Evolutionary conservation across 148 eudicot species (phyloP).

Genomic region (Camellia japonica): DNA sequence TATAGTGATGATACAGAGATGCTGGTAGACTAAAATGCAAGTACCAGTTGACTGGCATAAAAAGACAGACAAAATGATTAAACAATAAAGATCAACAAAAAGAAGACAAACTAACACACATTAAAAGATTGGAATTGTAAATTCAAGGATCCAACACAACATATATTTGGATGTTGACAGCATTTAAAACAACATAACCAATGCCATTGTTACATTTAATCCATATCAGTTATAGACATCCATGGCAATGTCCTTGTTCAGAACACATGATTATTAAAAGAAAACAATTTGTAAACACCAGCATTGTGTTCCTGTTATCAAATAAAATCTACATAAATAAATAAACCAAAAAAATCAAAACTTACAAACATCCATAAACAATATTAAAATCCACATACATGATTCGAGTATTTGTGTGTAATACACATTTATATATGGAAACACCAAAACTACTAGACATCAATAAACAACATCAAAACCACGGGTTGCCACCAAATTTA

Average conservation of each 20-base stretch:
- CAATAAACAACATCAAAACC: not conserved
- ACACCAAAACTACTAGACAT: not conserved
- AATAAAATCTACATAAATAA: not conserved
- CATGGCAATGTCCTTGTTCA: not conserved
- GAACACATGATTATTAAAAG: not conserved
- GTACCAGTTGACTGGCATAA: not conserved
- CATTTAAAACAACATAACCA: not conserved
- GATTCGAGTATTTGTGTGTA: not conserved
- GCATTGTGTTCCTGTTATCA: not conserved
- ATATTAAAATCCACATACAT: not conserved
- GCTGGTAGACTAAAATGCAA: not conserved
- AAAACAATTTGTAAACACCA: not conserved
- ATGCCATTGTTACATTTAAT: not conserved
- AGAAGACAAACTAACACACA: not conserved
- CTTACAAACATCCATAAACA: not conserved
- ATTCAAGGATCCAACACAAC: not conserved
- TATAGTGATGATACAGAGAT: not conserved
- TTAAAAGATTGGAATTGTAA: not conserved
- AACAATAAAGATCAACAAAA: not conserved
- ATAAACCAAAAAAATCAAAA: not conserved
- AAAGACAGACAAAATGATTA: not conserved
- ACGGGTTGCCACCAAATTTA: not conserved
- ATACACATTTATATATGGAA: not conserved
- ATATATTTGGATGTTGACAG: not conserved
- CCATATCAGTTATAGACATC: not conserved